Conservation (phyloP, 1,139 yeast species). For the Yarrowia galli region DNA sequence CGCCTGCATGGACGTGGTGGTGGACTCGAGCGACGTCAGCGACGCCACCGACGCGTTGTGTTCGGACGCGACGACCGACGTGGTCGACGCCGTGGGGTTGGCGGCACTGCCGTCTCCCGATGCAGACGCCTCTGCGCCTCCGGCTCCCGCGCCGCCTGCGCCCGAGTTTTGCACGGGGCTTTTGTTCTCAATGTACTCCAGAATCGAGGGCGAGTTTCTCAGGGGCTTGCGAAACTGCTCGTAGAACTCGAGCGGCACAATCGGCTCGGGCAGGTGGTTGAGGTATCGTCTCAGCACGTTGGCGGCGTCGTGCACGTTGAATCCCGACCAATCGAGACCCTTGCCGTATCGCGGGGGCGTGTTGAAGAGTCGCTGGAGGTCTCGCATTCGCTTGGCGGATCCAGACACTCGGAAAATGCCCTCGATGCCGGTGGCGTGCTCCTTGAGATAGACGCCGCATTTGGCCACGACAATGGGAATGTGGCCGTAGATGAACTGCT, state of each 20-base stretch:
- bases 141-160: slow-evolving; percentile 15
- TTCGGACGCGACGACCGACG: slow-evolving; percentile 35
- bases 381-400: slow-evolving; percentile 84
- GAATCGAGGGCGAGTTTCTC: slow-evolving; percentile 63
- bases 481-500: slow-evolving; percentile 72
- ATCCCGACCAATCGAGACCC: slow-evolving; percentile 88
- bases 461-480: slow-evolving; percentile 94
- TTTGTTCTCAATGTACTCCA: slow-evolving; percentile 67
- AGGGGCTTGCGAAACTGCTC: slow-evolving; percentile 83
- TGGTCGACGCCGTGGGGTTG: slow-evolving; percentile 35
- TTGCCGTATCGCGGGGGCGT: slow-evolving; percentile 90
- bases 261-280: slow-evolving; percentile 90
- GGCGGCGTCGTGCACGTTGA: slow-evolving; percentile 98
- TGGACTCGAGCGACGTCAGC: slow-evolving; percentile 32
- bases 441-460: slow-evolving; percentile 86
- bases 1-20: slow-evolving; percentile 33
- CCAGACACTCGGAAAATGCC: slow-evolving; percentile 97
- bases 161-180: slow-evolving; percentile 27
- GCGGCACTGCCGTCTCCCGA: not conserved
- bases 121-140: slow-evolving; percentile 1
- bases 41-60: slow-evolving; percentile 20
- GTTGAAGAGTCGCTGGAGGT: slow-evolving; percentile 81
- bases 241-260: slow-evolving; percentile 80
- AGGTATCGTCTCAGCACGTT: slow-evolving; percentile 83
- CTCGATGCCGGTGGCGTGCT: slow-evolving; percentile 68